phyloP scores from a whole-genome alignment of 129 eudicot species.

The Tanacetum coccineum region DNA sequence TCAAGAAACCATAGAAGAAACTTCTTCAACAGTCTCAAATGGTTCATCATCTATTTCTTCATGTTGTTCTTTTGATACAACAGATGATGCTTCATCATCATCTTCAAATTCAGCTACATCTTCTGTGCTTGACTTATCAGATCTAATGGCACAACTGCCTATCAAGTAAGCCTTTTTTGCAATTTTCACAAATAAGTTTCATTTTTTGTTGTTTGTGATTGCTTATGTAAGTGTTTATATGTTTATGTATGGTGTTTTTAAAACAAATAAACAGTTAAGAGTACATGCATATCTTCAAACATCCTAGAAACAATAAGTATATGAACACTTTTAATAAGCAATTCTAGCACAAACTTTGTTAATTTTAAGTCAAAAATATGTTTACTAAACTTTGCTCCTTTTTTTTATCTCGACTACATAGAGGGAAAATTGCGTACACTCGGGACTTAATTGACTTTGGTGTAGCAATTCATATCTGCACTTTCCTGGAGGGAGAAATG shows the following conservation, averaged over 20 bases:
- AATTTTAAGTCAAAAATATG: constrained; percentile 5
- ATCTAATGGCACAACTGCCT: constrained; percentile 61
- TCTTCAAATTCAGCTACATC: constrained; percentile 39
- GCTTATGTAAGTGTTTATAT: neutral
- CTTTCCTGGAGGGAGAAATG: no score
- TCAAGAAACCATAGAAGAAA: constrained; percentile 22
- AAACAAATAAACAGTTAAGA: no score
- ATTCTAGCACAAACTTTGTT: no score
- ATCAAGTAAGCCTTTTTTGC: constrained; percentile 58
- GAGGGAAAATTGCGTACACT: no score
- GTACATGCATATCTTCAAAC: no score
- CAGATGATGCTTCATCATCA: constrained; percentile 65
- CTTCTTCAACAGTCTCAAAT: constrained; percentile 31
- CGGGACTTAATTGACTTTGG: no score
- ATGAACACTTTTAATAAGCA: no score
- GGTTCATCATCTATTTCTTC: constrained; percentile 30
- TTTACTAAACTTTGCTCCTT: neutral
- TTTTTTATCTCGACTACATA: no score
- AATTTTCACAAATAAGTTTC: no score
- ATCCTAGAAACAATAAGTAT: no score
- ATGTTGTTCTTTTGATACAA: constrained; percentile 33
- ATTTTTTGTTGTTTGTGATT: neutral
- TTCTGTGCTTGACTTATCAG: constrained; percentile 53
- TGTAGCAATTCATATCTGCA: no score
- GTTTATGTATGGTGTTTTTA: no score